These are phyloP conservation scores for Mycena rebaudengoi DNA, from an alignment of 768 basidiomycete species.

Conservation along the genomic window DNA sequence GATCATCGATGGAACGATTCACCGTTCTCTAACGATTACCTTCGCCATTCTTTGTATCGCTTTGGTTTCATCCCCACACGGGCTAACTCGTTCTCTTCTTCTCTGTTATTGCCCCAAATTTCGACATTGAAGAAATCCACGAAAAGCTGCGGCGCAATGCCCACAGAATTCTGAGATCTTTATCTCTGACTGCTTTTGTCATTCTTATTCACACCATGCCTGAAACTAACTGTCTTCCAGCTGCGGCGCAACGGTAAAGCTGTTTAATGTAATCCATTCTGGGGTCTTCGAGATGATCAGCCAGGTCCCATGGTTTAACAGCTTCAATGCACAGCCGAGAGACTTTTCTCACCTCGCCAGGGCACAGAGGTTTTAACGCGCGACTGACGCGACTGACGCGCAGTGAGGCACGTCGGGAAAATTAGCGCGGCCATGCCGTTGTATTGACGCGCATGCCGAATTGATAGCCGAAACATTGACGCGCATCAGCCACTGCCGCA, in stretches of 20 bases:
- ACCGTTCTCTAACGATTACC: constrained; percentile 10
- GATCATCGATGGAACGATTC: too few relatives aligned
- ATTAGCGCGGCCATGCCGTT: too few relatives aligned
- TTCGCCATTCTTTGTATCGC: constrained; percentile 3
- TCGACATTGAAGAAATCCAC: neutral
- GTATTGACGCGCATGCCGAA: too few relatives aligned
- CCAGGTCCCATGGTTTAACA: neutral
- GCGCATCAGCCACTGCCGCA: too few relatives aligned
- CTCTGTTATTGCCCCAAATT: neutral
- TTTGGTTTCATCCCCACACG: neutral
- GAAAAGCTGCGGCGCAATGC: neutral
- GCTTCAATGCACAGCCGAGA: neutral
- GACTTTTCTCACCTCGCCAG: too few relatives aligned
- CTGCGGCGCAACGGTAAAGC: constrained; percentile 1
- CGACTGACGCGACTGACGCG: too few relatives aligned
- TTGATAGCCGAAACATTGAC: too few relatives aligned
- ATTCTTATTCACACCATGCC: neutral
- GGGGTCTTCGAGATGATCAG: neutral
- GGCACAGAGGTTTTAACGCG: too few relatives aligned
- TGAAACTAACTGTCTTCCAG: neutral
- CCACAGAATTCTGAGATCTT: neutral
- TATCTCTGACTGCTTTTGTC: neutral
- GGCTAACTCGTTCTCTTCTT: neutral
- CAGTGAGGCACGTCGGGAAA: too few relatives aligned
- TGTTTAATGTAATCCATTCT: neutral